phyloP scores from a whole-genome alignment of 179 eudicot genomes.

The Sideroxylon spinosum region DNA sequence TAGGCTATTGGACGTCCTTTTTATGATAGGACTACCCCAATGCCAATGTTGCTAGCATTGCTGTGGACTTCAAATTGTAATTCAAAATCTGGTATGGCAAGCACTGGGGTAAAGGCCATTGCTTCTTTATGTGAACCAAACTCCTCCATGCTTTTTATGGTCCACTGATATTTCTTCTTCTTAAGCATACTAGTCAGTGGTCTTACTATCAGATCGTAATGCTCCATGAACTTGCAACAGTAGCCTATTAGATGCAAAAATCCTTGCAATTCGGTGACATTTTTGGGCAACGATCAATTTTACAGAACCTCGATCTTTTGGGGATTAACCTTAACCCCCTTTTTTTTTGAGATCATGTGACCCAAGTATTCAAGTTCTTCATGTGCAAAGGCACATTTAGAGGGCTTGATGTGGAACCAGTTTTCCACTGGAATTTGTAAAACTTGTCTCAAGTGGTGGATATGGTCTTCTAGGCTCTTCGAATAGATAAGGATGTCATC shows the following conservation, averaged over 20 bases:
- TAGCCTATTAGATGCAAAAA: constrained; percentile 15
- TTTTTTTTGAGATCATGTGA: background rate
- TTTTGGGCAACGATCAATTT: background rate
- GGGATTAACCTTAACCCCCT: background rate
- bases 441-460: background rate
- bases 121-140: too few species aligned
- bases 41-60: background rate
- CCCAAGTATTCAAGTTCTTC: background rate
- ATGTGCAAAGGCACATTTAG: too few species aligned
- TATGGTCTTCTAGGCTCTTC: too few species aligned
- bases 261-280: background rate
- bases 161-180: background rate
- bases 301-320: background rate
- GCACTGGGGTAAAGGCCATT: background rate
- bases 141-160: too few species aligned
- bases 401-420: too few species aligned
- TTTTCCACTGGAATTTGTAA: too few species aligned
- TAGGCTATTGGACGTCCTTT: background rate
- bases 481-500: constrained; percentile 5
- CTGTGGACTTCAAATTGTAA: background rate
- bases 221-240: background rate
- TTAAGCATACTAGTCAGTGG: background rate
- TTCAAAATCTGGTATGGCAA: background rate
- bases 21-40: background rate
- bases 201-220: background rate